A percentile compares a stretch with the other conserved stretches of the same genome.
These are phyloP conservation scores for Vicia faba DNA, from an alignment of 306 rosid genomes.

Conservation along the genomic window DNA sequence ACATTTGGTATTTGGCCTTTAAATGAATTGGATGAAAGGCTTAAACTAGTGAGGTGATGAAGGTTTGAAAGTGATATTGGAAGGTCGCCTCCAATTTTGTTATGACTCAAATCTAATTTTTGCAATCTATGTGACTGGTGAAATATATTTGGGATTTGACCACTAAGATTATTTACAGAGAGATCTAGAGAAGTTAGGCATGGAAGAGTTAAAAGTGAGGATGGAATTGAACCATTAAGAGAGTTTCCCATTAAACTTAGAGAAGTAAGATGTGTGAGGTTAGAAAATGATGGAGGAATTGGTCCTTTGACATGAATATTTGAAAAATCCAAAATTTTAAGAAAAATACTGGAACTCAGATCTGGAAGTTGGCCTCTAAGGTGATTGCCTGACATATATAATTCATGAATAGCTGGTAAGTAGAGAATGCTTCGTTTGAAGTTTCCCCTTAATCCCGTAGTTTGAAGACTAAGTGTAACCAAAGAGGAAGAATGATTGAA, in stretches of 20 bases:
- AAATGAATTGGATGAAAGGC: not conserved
- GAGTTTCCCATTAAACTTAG: rapidly evolving
- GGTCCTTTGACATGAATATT: not conserved
- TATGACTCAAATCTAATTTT: not conserved
- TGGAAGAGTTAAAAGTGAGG: constrained; percentile 6
- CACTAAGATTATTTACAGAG: not conserved
- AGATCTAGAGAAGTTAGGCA: not conserved
- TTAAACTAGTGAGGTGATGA: not conserved
- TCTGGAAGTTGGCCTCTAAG: constrained; percentile 10
- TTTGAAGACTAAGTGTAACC: not conserved
- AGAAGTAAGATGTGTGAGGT: not conserved
- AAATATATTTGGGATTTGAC: not conserved
- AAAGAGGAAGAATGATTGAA: constrained; percentile 18
- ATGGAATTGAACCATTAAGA: not conserved
- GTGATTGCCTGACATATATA: not conserved
- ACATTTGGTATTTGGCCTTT: not conserved
- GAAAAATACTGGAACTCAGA: not conserved
- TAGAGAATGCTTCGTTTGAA: not conserved
- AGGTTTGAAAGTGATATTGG: not conserved
- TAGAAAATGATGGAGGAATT: not conserved
- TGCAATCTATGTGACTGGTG: not conserved
- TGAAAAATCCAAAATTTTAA: not conserved
- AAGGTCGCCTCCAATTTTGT: not conserved
- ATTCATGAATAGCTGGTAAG: constrained; percentile 9
- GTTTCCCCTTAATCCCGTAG: not conserved